phyloP scores from a whole-genome alignment of 2,329 filamentous ascomycete genomes.

The Emericellopsis atlantica region DNA sequence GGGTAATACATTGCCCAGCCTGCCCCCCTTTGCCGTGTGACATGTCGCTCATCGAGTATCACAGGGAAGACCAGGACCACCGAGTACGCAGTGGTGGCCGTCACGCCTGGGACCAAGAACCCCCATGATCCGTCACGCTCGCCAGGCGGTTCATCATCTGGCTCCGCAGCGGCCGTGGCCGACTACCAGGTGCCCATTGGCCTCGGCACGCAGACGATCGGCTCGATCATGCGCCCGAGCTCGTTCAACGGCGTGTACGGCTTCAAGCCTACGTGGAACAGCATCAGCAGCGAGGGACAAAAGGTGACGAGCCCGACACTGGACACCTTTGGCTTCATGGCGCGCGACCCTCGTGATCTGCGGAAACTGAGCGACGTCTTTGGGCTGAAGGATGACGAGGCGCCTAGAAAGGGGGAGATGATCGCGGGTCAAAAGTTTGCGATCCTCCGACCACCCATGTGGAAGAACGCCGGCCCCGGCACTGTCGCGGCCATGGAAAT shows the following conservation, averaged over 20 bases:
- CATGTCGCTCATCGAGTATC: too few species aligned
- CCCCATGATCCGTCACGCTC: slow-evolving; percentile 52
- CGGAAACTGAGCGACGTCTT: slow-evolving; percentile 42
- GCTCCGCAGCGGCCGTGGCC: slow-evolving; percentile 52
- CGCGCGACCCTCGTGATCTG: slow-evolving; percentile 44
- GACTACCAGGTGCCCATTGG: slow-evolving; percentile 50
- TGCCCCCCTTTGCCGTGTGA: not conserved
- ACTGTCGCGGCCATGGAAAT: slow-evolving; percentile 27
- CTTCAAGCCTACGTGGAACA: slow-evolving; percentile 54
- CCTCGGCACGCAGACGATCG: slow-evolving; percentile 54
- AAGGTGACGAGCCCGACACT: slow-evolving; percentile 44
- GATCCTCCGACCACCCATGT: slow-evolving; percentile 39
- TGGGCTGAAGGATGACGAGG: slow-evolving; percentile 29
- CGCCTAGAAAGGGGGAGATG: slow-evolving; percentile 21
- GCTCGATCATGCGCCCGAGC: slow-evolving; percentile 49
- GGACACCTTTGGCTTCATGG: slow-evolving; percentile 51
- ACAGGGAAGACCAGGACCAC: slow-evolving; percentile 37
- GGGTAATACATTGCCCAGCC: slow-evolving; percentile 7
- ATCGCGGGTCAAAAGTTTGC: slow-evolving; percentile 40
- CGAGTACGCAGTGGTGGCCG: slow-evolving; percentile 46
- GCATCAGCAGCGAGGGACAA: slow-evolving; percentile 48
- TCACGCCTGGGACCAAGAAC: slow-evolving; percentile 43
- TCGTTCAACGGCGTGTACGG: slow-evolving; percentile 54
- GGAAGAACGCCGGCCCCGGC: slow-evolving; percentile 30
- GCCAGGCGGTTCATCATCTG: slow-evolving; percentile 55